Evolutionary conservation across 768 basidiomycete genomes (phyloP), one percentile per base, ranked within the genome.

Genomic region (Trametes villosa): DNA sequence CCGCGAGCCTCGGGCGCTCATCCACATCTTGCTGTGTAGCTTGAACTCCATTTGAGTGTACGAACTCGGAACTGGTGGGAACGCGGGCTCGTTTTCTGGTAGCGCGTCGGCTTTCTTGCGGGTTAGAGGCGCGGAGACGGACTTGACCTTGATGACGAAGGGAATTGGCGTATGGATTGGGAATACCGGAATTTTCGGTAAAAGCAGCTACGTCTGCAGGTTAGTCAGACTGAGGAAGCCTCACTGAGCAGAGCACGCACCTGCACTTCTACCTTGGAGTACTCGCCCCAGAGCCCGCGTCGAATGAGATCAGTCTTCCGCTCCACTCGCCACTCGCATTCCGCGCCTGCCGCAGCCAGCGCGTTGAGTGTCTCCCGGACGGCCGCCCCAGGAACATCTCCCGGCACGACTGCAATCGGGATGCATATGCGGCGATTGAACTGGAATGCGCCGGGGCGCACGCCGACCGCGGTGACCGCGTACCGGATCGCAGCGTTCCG

Each of bases 101-200:
- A 31, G 46, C 29, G 47, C 50, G 18, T 36, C 52, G 11, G 42
- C 61, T 12, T 45, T 31, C 8, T 49, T 29, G 6, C 51, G 59
- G 12, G 49, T 42, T 11, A 57, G 20, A 4, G 62, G 56, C 34
- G 66, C 60, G 33, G 62, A 52, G 29, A 52, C 44, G 9, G 65
- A 66, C 30, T 55, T 49, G 27, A 70, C 30, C 9, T 55, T 49
- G 22, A 68, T 50, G 15, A 53, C 47, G 41, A 66, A 64, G 3
- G 68, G 68, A 22, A 70, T 63, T 6, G 60, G 47, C 15, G 61
- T 64, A 27, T 53, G 52, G 4, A 66, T 30, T 0, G 68, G 68
- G 17, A 61, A 52, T 4, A 40, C 48, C 3, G 49, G 20, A 15
- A 62, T 31, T 2, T 57, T 41, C 3, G 65, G 62, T 9, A 60